These are phyloP conservation scores for Gentiana straminea DNA, from an alignment of 257 asterid species.

Conservation along the genomic window DNA sequence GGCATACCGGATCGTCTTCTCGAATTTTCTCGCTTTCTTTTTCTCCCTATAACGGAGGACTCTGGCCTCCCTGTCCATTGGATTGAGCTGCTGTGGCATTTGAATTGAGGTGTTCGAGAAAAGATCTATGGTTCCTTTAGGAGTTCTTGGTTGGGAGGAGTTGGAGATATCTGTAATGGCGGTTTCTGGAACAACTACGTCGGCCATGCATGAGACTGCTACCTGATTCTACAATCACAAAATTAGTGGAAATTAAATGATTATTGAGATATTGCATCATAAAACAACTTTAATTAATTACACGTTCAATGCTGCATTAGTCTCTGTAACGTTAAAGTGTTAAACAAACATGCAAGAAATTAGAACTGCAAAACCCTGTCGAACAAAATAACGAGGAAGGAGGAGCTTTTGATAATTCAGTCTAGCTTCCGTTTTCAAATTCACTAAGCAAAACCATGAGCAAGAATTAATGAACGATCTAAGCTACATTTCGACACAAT, in stretches of 20 bases:
- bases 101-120: slow-evolving; percentile 35
- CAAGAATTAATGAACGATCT: too few species aligned
- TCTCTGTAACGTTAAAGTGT: too few species aligned
- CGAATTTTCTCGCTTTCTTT: slow-evolving; percentile 5
- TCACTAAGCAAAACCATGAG: too few species aligned
- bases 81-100: slow-evolving; percentile 41
- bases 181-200: slow-evolving; percentile 58
- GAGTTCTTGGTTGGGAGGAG: slow-evolving; percentile 28
- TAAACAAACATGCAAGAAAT: too few species aligned
- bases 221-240: slow-evolving; percentile 27
- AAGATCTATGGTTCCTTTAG: slow-evolving; percentile 57
- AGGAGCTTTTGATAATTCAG: too few species aligned
- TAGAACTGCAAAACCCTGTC: too few species aligned
- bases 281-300: too few species aligned
- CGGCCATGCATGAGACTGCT: slow-evolving; percentile 48
- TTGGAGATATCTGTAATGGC: slow-evolving; percentile 34
- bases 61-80: slow-evolving; percentile 12
- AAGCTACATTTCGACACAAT: too few species aligned
- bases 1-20: slow-evolving; percentile 7
- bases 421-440: too few species aligned
- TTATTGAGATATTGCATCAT: too few species aligned
- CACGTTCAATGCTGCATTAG: too few species aligned
- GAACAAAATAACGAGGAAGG: too few species aligned
- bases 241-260: background rate
- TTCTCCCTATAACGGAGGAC: slow-evolving; percentile 8